Conservation (phyloP, 164 flowering plant genomes). For the Aristolochia californica region DNA sequence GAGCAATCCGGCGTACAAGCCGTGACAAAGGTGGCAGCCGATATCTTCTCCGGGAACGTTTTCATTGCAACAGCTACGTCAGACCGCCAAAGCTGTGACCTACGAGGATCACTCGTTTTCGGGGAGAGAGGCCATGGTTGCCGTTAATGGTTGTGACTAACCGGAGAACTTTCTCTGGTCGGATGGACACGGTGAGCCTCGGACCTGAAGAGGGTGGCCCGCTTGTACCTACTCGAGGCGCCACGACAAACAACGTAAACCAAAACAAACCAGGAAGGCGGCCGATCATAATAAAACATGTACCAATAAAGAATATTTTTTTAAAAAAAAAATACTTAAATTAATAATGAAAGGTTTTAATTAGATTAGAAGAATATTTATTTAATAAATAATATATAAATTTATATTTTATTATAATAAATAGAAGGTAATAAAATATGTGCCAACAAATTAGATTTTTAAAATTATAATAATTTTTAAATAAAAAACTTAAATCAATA, state of each 20-base stretch:
- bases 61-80: not conserved
- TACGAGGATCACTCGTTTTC: not conserved
- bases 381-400: too few species aligned
- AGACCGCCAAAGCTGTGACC: constrained; percentile 1
- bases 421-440: too few species aligned
- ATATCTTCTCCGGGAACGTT: not conserved
- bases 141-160: not conserved
- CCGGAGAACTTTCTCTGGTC: not conserved
- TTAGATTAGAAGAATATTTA: too few species aligned
- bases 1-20: not conserved
- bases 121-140: not conserved
- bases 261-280: too few species aligned
- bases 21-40: not conserved
- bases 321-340: too few species aligned
- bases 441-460: too few species aligned
- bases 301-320: too few species aligned
- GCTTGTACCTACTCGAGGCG: not conserved
- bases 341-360: too few species aligned
- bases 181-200: not conserved
- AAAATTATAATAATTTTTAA: too few species aligned
- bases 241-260: not conserved
- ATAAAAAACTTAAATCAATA: too few species aligned
- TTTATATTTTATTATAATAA: too few species aligned
- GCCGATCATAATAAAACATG: too few species aligned
- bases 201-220: not conserved